Evolutionary conservation across 108 stramenopile species (phyloP).

Genomic region (Skeletonema marinoi): DNA sequence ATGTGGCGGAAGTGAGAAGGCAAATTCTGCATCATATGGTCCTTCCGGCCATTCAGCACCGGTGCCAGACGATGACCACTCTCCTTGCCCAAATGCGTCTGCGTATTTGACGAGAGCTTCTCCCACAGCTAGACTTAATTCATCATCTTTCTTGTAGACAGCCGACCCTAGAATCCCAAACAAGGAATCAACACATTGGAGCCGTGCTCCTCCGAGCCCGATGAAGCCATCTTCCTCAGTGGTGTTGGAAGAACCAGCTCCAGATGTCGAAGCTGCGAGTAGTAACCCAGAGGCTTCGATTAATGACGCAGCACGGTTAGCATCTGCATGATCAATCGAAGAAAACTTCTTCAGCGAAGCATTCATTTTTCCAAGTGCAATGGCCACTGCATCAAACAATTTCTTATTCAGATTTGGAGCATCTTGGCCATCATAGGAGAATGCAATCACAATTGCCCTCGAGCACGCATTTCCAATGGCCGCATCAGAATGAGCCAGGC

Average conservation of each 20-base stretch:
- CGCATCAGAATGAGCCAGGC: conserved; percentile 56
- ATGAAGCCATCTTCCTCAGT: conserved; percentile 3
- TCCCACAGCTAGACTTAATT: conserved; percentile 69
- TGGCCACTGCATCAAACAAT: conserved; percentile 39
- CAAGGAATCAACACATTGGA: conserved; percentile 63
- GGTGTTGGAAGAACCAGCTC: conserved; percentile 25
- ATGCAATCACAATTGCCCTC: conserved; percentile 59
- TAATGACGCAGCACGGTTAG: conserved; percentile 50
- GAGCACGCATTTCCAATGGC: conserved; percentile 68
- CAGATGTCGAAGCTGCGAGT: conserved; percentile 64
- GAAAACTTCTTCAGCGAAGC: conserved; percentile 57
- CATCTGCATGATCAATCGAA: conserved; percentile 64
- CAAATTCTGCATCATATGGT: conserved; percentile 59
- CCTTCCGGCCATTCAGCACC: conserved; percentile 34
- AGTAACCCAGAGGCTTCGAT: conserved; percentile 59
- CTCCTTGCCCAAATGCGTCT: conserved; percentile 48
- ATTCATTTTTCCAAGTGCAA: conserved; percentile 43
- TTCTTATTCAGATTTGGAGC: conserved; percentile 54
- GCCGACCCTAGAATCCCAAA: conserved; percentile 67
- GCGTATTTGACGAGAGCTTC: conserved; percentile 76
- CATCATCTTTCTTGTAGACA: conserved; percentile 74
- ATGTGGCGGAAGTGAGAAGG: conserved; percentile 65
- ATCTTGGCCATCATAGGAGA: conserved; percentile 58
- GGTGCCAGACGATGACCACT: conserved; percentile 37
- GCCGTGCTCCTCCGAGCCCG: conserved; percentile 48